phyloP scores from a whole-genome alignment of 176 grass and related monocot genomes.

The Oryza coarctata region DNA sequence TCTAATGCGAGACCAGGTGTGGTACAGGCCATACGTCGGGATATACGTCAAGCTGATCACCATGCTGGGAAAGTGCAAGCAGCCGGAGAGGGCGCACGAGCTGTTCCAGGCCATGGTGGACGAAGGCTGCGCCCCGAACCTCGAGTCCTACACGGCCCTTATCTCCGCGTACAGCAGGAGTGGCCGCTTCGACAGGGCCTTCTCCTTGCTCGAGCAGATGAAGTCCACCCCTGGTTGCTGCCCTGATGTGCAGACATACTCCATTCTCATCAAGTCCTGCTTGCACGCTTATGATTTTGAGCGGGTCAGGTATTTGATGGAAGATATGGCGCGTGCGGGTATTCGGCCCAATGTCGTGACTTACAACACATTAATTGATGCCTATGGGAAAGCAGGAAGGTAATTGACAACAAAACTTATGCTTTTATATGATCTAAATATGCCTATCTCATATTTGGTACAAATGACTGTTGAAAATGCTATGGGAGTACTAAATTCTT shows the following conservation, averaged over 20 bases:
- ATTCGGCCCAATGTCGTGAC: conserved; percentile 75
- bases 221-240: conserved; percentile 63
- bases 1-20: conserved; percentile 83
- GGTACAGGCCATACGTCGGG: conserved; percentile 81
- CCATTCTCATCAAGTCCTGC: conserved; percentile 93
- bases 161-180: conserved; percentile 89
- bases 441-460: neutral
- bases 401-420: conserved; percentile 9
- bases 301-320: conserved; percentile 59
- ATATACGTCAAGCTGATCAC: conserved; percentile 96
- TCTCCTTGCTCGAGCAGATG: conserved; percentile 74
- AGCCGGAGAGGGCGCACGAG: conserved; percentile 73
- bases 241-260: conserved; percentile 86
- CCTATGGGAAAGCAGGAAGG: conserved; percentile 88
- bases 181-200: conserved; percentile 59
- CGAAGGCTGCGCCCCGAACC: conserved; percentile 79
- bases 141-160: conserved; percentile 77
- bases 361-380: conserved; percentile 92
- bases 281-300: conserved; percentile 82
- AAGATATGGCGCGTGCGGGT: conserved; percentile 52
- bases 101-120: conserved; percentile 85
- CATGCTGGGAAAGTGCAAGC: conserved; percentile 94
- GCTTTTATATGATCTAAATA: neutral
- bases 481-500: neutral
- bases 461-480: neutral